phyloP scores from a whole-genome alignment of 2,329 filamentous ascomycete species.

The Purpureocillium takamizusanense region DNA sequence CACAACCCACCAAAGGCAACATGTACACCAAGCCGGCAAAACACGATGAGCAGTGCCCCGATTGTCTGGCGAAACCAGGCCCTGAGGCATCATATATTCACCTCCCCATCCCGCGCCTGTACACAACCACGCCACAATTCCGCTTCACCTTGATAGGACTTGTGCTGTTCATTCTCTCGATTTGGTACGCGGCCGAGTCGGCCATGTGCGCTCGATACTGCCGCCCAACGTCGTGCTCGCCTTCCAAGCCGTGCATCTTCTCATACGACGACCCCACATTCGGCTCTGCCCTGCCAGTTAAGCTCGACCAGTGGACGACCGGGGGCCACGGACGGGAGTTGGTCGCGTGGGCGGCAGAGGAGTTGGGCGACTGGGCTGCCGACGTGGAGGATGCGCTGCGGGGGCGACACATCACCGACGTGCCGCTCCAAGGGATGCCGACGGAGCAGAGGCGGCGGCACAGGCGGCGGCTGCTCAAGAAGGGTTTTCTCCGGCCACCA shows the following conservation, averaged over 20 bases:
- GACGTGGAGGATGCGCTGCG: conserved; percentile 37
- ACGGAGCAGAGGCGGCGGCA: conserved; percentile 39
- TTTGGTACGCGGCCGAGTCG: conserved; percentile 49
- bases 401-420: conserved; percentile 33
- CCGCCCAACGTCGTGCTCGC: conserved; percentile 40
- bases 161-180: conserved; percentile 28
- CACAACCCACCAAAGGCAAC: not conserved
- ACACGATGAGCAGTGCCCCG: conserved; percentile 6
- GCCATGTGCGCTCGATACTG: conserved; percentile 45
- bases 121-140: conserved; percentile 31
- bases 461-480: conserved; percentile 40
- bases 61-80: conserved; percentile 8
- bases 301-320: conserved; percentile 52
- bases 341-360: conserved; percentile 27
- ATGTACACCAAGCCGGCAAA: conserved; percentile 7
- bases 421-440: conserved; percentile 33
- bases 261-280: conserved; percentile 49
- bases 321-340: conserved; percentile 38
- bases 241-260: conserved; percentile 39
- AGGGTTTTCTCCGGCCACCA: conserved; percentile 29
- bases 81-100: conserved; percentile 25
- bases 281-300: conserved; percentile 51
- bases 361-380: conserved; percentile 35
- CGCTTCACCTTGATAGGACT: conserved; percentile 40
- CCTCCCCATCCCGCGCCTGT: conserved; percentile 38